These are phyloP conservation scores for Botrytis porri DNA, from an alignment of 2,329 filamentous ascomycete species.

Conservation along the genomic window DNA sequence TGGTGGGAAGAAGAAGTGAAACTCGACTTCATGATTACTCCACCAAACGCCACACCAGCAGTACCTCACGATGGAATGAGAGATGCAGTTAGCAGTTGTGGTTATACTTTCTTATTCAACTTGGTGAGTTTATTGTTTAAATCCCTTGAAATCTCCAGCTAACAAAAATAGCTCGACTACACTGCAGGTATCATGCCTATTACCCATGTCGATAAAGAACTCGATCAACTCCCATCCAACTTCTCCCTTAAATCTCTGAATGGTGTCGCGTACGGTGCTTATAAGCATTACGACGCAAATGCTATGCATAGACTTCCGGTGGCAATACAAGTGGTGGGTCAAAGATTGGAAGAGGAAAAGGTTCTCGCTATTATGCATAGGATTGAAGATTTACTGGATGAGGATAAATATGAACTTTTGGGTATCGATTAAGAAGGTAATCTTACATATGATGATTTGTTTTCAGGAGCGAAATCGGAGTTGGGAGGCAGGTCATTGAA, in stretches of 20 bases:
- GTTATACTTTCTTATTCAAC: slow-evolving; percentile 93
- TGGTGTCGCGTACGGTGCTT: slow-evolving; percentile 76
- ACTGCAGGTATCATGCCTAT: slow-evolving; percentile 78
- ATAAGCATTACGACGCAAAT: slow-evolving; percentile 77
- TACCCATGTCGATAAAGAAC: slow-evolving; percentile 71
- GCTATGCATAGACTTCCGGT: slow-evolving; percentile 88
- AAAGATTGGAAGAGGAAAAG: slow-evolving; percentile 38
- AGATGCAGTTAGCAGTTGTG: slow-evolving; percentile 79
- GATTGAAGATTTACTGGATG: slow-evolving; percentile 69
- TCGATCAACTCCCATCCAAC: slow-evolving; percentile 61
- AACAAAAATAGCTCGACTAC: slow-evolving; percentile 68
- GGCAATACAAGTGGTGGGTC: slow-evolving; percentile 52
- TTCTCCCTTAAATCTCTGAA: slow-evolving; percentile 67
- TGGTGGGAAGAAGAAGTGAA: slow-evolving; percentile 76
- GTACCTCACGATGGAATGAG: slow-evolving; percentile 85
- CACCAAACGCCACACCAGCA: slow-evolving; percentile 87
- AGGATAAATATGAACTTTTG: slow-evolving; percentile 52
- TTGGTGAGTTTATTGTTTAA: slow-evolving; percentile 51
- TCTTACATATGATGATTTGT: not conserved
- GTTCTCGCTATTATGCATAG: slow-evolving; percentile 40
- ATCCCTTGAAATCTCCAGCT: not conserved
- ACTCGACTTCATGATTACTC: slow-evolving; percentile 76
- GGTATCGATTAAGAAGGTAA: slow-evolving; percentile 38
- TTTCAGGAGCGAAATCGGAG: slow-evolving; percentile 1
- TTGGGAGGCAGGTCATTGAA: not conserved